Conservation (phyloP, 2,329 filamentous ascomycete genomes). For the Drechslera avenae region DNA sequence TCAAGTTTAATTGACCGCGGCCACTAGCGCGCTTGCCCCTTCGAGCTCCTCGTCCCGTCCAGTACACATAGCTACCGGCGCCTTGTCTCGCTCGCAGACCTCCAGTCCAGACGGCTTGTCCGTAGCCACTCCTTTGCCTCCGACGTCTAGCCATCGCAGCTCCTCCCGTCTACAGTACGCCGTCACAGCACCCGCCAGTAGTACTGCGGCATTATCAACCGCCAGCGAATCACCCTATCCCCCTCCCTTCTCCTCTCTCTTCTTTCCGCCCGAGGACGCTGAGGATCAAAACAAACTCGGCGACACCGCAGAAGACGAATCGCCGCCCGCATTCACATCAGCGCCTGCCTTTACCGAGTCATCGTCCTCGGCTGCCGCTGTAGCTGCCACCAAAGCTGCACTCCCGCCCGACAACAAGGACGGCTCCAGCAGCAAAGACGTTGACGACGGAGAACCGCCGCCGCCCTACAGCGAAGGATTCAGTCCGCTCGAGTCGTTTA, state of each 20-base stretch:
- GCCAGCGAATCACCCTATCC: conserved; percentile 60
- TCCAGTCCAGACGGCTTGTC: conserved; percentile 51
- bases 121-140: conserved; percentile 52
- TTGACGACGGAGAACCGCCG: conserved; percentile 86
- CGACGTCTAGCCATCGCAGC: conserved; percentile 32
- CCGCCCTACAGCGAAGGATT: conserved; percentile 95
- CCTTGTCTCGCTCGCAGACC: conserved; percentile 53
- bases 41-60: conserved; percentile 28
- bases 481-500: conserved; percentile 89
- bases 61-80: conserved; percentile 42
- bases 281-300: conserved; percentile 55
- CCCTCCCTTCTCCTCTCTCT: conserved; percentile 68
- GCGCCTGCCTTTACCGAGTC: conserved; percentile 58
- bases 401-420: conserved; percentile 82
- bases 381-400: conserved; percentile 81
- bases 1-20: conserved; percentile 33
- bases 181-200: conserved; percentile 44
- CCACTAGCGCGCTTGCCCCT: conserved; percentile 37
- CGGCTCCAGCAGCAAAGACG: conserved; percentile 70
- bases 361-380: conserved; percentile 51
- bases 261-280: conserved; percentile 57
- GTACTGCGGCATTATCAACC: conserved; percentile 46
- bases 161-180: conserved; percentile 34
- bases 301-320: conserved; percentile 42
- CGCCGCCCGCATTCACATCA: conserved; percentile 58